Evolutionary conservation across 441 rosid genomes (phyloP), one percentile per base, ranked within the genome.

Genomic region (Capsella rubella): DNA sequence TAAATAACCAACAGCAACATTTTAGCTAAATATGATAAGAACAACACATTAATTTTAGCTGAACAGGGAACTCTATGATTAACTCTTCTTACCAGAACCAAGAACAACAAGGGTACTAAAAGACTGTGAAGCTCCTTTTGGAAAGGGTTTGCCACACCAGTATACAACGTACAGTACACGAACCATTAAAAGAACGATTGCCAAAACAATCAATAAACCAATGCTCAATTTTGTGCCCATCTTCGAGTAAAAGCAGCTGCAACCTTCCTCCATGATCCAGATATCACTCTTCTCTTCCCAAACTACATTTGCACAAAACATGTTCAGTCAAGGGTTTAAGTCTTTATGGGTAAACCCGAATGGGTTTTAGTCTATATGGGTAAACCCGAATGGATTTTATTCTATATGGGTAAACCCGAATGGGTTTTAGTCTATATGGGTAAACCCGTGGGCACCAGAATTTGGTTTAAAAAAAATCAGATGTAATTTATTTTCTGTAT

Each of bases 81-180:
- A 62, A 37, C 32, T 57, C 47, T 55, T 25, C 76, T 77, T 65
- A 89, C 96, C 97, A 28, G 97, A 92, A 69, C 97, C 97, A 73
- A 92, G 83, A 78, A 95, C 88, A 66, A 89, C 69, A 27, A 92
- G 84, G 34, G 97, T 88, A 56, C 81, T 89, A 56, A 83, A 69
- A 31, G 90, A 75, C 67, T 66, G 59, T 25, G 75, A 77, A 73
- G 85, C 79, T 79, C 87, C 84, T 31, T 64, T 79, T 2, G 67
- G 73, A 43, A 79, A 56, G 0, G 90, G 87, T 71, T 87, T 92
- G 57, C 99, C 96, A 29, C 87, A 83, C 9, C 67, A 72, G 61
- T 21, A 81, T 6, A 85, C 4, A 10, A 85, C 82, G 47, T 71
- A 80, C 0, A 83, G 3, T 9, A 74, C 32, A 6, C 90, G 89